These are phyloP conservation scores for Tilletia caries DNA, from an alignment of 1,284 basidiomycete species.

Conservation along the genomic window DNA sequence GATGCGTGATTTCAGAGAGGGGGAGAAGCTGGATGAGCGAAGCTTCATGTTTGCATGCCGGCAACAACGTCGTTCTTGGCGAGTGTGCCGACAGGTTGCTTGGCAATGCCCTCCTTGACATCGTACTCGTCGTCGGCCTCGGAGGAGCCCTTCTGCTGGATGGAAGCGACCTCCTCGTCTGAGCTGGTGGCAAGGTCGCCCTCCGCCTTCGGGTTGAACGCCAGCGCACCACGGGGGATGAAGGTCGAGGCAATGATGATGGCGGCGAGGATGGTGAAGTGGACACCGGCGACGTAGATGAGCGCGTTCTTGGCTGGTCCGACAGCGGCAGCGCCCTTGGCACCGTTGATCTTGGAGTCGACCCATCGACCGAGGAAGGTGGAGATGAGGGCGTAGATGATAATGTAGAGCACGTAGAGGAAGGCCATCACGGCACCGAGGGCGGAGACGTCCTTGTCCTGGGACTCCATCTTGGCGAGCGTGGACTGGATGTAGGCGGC, in stretches of 20 bases:
- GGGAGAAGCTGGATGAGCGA: not conserved
- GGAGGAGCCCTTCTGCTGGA: constrained; percentile 20
- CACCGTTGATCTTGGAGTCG: constrained; percentile 39
- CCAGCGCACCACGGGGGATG: constrained; percentile 51
- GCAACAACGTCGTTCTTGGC: constrained; percentile 29
- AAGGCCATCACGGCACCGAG: constrained; percentile 55
- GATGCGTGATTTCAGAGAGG: too few species aligned
- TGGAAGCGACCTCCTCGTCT: constrained; percentile 32
- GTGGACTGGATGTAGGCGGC: constrained; percentile 55
- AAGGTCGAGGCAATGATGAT: constrained; percentile 53
- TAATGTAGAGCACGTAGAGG: constrained; percentile 41
- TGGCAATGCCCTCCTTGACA: constrained; percentile 27
- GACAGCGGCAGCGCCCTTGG: constrained; percentile 29
- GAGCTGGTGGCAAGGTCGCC: constrained; percentile 27
- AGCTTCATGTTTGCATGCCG: not conserved
- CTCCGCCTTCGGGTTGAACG: constrained; percentile 53
- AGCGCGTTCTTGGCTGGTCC: constrained; percentile 37
- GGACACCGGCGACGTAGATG: constrained; percentile 47
- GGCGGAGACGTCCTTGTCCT: constrained; percentile 51
- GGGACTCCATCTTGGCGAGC: constrained; percentile 47
- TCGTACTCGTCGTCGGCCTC: constrained; percentile 32
- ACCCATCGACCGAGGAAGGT: constrained; percentile 54
- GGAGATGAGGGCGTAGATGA: constrained; percentile 52
- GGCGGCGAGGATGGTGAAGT: constrained; percentile 52
- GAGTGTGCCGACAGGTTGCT: constrained; percentile 29